Evolutionary conservation across 1,139 yeast genomes (phyloP).

Genomic region (Geotrichum aggregatum): DNA sequence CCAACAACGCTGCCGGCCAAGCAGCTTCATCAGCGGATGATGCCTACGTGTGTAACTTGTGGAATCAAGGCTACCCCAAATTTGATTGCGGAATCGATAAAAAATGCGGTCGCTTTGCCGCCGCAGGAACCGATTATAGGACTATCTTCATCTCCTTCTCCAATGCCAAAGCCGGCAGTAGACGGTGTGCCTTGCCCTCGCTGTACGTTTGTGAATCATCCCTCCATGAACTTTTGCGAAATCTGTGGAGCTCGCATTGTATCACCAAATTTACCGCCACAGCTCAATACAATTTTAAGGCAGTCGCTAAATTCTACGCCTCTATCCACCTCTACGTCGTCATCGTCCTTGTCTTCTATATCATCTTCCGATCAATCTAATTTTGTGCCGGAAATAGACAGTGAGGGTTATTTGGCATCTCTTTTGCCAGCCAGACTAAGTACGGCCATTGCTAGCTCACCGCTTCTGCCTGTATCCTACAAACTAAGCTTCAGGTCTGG

Average conservation of each 20-base stretch:
- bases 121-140: background rate
- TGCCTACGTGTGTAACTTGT: constrained; percentile 69
- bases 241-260: constrained; percentile 70
- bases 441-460: constrained; percentile 19
- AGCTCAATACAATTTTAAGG: constrained; percentile 23
- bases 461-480: constrained; percentile 7
- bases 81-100: constrained; percentile 35
- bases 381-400: constrained; percentile 24
- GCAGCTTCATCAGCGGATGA: background rate
- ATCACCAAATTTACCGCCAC: constrained; percentile 34
- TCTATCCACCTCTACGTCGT: background rate
- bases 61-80: constrained; percentile 55
- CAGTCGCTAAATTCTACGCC: constrained; percentile 23
- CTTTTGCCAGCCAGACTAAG: constrained; percentile 27
- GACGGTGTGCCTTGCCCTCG: constrained; percentile 58
- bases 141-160: background rate
- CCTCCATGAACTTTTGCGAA: constrained; percentile 73
- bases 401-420: constrained; percentile 27
- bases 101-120: constrained; percentile 14
- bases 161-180: background rate
- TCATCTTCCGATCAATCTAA: constrained; percentile 1
- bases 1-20: background rate
- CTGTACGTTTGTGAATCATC: constrained; percentile 86
- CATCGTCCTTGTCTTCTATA: background rate
- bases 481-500: constrained; percentile 39